Evolutionary conservation across 2,329 filamentous ascomycete species (phyloP).

Genomic region (Fusarium sambucinum): DNA sequence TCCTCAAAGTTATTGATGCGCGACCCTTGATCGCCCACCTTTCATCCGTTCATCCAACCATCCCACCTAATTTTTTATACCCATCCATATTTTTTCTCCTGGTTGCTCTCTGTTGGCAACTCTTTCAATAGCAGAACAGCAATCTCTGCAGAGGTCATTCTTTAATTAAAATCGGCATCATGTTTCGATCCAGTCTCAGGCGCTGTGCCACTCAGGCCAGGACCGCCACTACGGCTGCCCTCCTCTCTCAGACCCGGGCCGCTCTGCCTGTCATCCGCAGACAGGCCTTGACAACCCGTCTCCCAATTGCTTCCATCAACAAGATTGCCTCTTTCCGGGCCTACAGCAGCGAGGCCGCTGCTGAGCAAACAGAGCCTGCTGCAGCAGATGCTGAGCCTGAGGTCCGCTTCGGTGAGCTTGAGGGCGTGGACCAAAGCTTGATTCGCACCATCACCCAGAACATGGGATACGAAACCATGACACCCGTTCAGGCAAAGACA

Average conservation of each 20-base stretch:
- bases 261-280: slow-evolving; percentile 45
- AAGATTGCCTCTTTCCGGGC: slow-evolving; percentile 48
- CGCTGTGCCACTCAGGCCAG: slow-evolving; percentile 56
- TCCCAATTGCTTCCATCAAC: slow-evolving; percentile 36
- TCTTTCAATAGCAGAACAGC: slow-evolving; percentile 23
- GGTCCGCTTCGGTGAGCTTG: slow-evolving; percentile 61
- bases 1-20: slow-evolving; percentile 16
- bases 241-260: slow-evolving; percentile 49
- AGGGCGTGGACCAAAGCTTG: slow-evolving; percentile 72
- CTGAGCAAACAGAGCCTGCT: slow-evolving; percentile 34
- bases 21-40: slow-evolving; percentile 36
- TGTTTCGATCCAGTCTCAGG: slow-evolving; percentile 56
- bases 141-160: slow-evolving; percentile 9
- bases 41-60: slow-evolving; percentile 8
- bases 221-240: slow-evolving; percentile 48
- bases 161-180: slow-evolving; percentile 23
- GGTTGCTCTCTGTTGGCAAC: slow-evolving; percentile 17
- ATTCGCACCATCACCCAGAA: slow-evolving; percentile 75
- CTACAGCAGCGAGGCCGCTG: slow-evolving; percentile 58
- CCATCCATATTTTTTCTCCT: slow-evolving; percentile 11
- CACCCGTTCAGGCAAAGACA: slow-evolving; percentile 87
- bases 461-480: slow-evolving; percentile 88
- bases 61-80: slow-evolving; percentile 27
- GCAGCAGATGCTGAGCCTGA: slow-evolving; percentile 44
- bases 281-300: slow-evolving; percentile 37